Evolutionary conservation across 1,284 basidiomycete species (phyloP).

Genomic region (Moesziomyces antarcticus): DNA sequence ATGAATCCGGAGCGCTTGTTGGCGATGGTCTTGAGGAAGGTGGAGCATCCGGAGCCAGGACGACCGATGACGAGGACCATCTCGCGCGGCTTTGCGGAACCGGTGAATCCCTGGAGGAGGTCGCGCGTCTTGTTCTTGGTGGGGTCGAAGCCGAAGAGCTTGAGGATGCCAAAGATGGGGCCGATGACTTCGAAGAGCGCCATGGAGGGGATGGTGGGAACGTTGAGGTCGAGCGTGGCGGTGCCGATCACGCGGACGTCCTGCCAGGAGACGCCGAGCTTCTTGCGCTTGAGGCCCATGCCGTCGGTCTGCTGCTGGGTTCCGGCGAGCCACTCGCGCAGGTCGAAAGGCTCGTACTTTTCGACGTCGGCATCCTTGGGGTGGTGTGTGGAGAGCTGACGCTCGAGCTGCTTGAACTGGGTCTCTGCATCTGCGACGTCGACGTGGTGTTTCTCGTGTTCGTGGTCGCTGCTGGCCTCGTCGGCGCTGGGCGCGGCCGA

Average conservation of each 20-base stretch:
- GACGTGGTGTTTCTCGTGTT: slow-evolving; percentile 11
- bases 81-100: slow-evolving; percentile 56
- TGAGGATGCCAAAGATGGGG: slow-evolving; percentile 43
- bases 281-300: slow-evolving; percentile 46
- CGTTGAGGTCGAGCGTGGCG: slow-evolving; percentile 39
- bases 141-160: slow-evolving; percentile 43
- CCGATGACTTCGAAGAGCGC: slow-evolving; percentile 51
- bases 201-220: slow-evolving; percentile 52
- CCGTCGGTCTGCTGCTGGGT: slow-evolving; percentile 28
- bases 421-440: slow-evolving; percentile 36
- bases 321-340: slow-evolving; percentile 37
- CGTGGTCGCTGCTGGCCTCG: slow-evolving; percentile 15
- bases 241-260: slow-evolving; percentile 47
- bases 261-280: slow-evolving; percentile 51
- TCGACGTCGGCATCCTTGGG: slow-evolving; percentile 30
- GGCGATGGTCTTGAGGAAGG: slow-evolving; percentile 78
- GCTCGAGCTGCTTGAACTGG: slow-evolving; percentile 35
- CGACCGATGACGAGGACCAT: slow-evolving; percentile 76
- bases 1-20: slow-evolving; percentile 77
- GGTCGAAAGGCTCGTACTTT: slow-evolving; percentile 33
- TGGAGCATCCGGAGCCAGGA: slow-evolving; percentile 82
- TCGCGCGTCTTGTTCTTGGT: slow-evolving; percentile 34
- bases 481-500: slow-evolving; percentile 18
- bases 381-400: slow-evolving; percentile 30
- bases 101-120: slow-evolving; percentile 51